phyloP scores from a whole-genome alignment of 345 rosid species.

The Citrus reticulata region DNA sequence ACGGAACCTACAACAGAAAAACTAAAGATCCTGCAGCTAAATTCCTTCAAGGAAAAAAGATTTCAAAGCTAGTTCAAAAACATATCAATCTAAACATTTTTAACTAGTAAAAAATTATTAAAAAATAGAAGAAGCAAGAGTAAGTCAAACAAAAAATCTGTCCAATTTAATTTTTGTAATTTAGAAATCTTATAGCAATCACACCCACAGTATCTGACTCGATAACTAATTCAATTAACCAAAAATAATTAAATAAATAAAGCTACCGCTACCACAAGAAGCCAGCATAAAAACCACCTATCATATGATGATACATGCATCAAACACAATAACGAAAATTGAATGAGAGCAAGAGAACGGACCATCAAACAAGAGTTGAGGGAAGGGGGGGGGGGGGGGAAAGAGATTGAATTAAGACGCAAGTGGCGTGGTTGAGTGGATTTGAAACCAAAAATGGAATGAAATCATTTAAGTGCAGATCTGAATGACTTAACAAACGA shows the following conservation, averaged over 20 bases:
- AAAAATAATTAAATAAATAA: too few relatives aligned
- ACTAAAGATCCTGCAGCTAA: too few relatives aligned
- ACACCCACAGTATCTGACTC: neutral
- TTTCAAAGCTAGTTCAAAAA: too few relatives aligned
- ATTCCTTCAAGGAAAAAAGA: too few relatives aligned
- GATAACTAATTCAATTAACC: neutral
- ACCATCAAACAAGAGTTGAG: conserved; percentile 20
- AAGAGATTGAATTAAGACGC: neutral
- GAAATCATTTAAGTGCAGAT: conserved; percentile 1
- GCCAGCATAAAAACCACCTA: neutral
- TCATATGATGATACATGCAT: neutral
- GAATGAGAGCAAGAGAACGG: conserved; percentile 13
- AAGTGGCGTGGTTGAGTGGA: neutral
- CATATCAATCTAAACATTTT: too few relatives aligned
- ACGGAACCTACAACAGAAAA: too few relatives aligned
- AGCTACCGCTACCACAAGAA: neutral
- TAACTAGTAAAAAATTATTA: too few relatives aligned
- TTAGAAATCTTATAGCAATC: neutral
- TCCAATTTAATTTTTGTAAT: neutral
- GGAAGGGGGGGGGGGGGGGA: neutral
- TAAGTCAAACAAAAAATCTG: neutral
- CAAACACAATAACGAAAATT: neutral
- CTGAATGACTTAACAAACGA: neutral
- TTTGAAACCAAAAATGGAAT: neutral
- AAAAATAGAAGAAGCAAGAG: too few relatives aligned